Conservation (phyloP, 768 basidiomycete genomes). For the Lactarius sanguifluus region DNA sequence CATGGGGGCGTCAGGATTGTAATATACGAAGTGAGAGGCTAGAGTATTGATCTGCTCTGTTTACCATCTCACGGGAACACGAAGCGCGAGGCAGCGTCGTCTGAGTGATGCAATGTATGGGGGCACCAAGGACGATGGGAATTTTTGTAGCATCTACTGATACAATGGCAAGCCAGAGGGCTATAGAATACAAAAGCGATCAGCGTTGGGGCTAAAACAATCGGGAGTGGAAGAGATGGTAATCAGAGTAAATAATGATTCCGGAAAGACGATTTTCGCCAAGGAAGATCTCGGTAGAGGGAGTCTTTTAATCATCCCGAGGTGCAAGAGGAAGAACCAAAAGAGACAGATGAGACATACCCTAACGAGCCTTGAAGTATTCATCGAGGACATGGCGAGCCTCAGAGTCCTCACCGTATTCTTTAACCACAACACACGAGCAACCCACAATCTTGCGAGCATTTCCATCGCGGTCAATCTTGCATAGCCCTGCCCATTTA, state of each 20-base stretch:
- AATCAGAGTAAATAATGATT: constrained; percentile 85
- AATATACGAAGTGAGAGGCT: neutral
- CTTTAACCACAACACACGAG: constrained; percentile 96
- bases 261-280: constrained; percentile 83
- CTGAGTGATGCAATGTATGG: neutral
- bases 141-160: constrained; percentile 23
- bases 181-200: constrained; percentile 12
- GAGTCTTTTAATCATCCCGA: constrained; percentile 87
- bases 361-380: constrained; percentile 94
- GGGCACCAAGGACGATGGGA: neutral
- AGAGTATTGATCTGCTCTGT: neutral
- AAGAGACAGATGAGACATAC: constrained; percentile 33
- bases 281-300: constrained; percentile 79
- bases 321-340: constrained; percentile 11
- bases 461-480: constrained; percentile 99
- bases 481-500: constrained; percentile 98
- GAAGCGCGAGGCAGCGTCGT: neutral
- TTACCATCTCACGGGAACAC: neutral
- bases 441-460: constrained; percentile 94
- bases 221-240: constrained; percentile 19
- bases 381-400: constrained; percentile 91
- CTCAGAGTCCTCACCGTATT: constrained; percentile 94
- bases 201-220: neutral
- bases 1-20: neutral
- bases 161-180: constrained; percentile 13